A percentile compares a stretch with the other conserved stretches of the same genome.
These are phyloP conservation scores for Acacia crassicarpa DNA, from an alignment of 306 rosid genomes.

Conservation along the genomic window DNA sequence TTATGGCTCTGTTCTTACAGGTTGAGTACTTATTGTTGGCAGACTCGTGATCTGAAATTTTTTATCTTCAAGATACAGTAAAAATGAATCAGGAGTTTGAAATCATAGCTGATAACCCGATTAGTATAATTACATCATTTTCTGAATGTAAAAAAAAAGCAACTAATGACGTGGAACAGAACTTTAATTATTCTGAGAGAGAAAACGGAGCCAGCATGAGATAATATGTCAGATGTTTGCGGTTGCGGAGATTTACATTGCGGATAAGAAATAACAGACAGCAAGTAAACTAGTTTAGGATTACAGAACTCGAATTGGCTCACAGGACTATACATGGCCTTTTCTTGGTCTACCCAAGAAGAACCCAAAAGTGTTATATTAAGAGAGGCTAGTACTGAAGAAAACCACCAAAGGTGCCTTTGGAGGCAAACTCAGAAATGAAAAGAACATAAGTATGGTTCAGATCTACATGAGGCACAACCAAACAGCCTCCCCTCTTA, in stretches of 20 bases:
- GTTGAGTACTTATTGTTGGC: not conserved
- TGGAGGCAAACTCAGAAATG: constrained; percentile 54
- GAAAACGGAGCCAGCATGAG: constrained; percentile 7
- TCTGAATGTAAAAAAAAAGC: not conserved
- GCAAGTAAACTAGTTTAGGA: constrained; percentile 33
- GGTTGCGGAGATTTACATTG: constrained; percentile 7
- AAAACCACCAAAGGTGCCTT: constrained; percentile 52
- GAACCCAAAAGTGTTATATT: not conserved
- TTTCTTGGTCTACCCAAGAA: constrained; percentile 20
- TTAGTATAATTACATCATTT: not conserved
- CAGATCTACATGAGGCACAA: constrained; percentile 51
- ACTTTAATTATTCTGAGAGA: not conserved
- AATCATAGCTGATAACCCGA: not conserved
- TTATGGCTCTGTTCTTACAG: not conserved
- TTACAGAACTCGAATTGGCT: constrained; percentile 29
- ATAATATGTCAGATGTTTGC: constrained; percentile 16
- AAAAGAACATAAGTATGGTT: constrained; percentile 56
- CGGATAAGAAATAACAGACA: constrained; percentile 27
- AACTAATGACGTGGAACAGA: not conserved
- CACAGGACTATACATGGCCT: constrained; percentile 8
- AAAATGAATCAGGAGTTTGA: constrained; percentile 2
- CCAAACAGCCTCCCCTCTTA: constrained; percentile 34
- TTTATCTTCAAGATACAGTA: not conserved
- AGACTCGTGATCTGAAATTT: not conserved
- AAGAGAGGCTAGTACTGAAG: constrained; percentile 45